Evolutionary conservation across 1,284 basidiomycete genomes (phyloP), one percentile per base, ranked within the genome.

Genomic region (Papiliotrema nemorosa): DNA sequence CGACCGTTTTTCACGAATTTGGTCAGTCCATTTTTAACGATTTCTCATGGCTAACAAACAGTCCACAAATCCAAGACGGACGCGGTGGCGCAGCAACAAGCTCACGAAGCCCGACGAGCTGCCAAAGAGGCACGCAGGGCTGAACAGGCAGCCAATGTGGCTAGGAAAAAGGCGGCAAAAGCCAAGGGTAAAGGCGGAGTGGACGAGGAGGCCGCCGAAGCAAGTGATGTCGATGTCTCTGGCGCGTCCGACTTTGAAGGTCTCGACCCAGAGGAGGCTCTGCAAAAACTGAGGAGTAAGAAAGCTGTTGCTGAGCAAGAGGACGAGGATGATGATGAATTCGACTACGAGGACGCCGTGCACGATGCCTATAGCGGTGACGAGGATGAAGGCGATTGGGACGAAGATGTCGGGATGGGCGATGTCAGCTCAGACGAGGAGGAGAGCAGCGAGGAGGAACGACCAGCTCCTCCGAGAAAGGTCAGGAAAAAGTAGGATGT

Each of bases 1-100:
- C 82, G 59, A 90, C 96, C 1, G 85, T 97, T 39, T 93, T 87
- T 77, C 93, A 97, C 71, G 86, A 89, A 74, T 87, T 92, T 62
- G 86, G 90, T 89, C 59, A 61, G 85, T 78, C 31, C 10, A 10
- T 38, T 25, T 2, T 7, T 31, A 31, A 12, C 13, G n/a, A 20
- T 31, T 27, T 36, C 18, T 44, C 36, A 22, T 18, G 25, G 29
- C 50, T 58, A 41, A 7, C 31, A 33, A 59, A 31, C 70, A 91
- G 89, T 92, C 46, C 87, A 87, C 77, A 92, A 89, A 73, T 79
- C 85, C 29, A 88, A 86, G 70, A 80, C 82, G 46, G 85, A 93
- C 64, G 76, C 79, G 18, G 76, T 78, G 22, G 78, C 78, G 14
- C 82, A 86, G 55, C 85, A 86, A 64, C 80, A 82, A 29, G 81